Base-by-base conservation (phyloP, 2,329 filamentous ascomycete species). In the Dactylonectria estremocensis region DNA sequence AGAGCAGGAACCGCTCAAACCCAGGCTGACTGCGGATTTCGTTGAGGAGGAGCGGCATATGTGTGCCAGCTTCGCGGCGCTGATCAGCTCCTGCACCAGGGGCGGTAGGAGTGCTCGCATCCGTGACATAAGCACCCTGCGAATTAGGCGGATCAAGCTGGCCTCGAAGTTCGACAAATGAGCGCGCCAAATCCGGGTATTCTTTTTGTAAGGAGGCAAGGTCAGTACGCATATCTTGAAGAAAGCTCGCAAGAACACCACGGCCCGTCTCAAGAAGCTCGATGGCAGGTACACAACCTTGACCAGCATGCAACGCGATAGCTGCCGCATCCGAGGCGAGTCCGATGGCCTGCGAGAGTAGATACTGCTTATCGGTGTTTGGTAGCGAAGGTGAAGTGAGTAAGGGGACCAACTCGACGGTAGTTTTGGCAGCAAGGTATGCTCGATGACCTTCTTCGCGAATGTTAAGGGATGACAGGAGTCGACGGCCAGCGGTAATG, bases 241-340 rank as follows among this genome's bases (percentile, higher is more conserved):
- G 53, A 28, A 35, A 56, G 10, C 18, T 18, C 10, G 53, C 53
- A n/a, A 56, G 53, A n/a, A 56, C 53, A 14, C 53, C 53, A 11
- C 35, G 53, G 11, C 53, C 53, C 10, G 11, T n/a, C 22, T 56
- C 53, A 3, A 56, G 49, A 5, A 56, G 11, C 14, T 45, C 18
- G 6, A 56, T 24, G 8, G 53, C 37, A 1, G 3, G 3, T 14
- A 43, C 6, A 8, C 35, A 35, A 9, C 11, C 37, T 45, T 56
- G 28, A 1, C 35, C 20, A 6, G 16, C 13, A n/a, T 31, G 3
- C 5, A 56, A n/a, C 8, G 53, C 53, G 10, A 45, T 14, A 8
- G 35, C 53, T 28, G 53, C 53, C 2, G 53, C 37, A 28, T 56
- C 35, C 14, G 53, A 56, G 18, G 53, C 53, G 6, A 56, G 2